Evolutionary conservation across 1,139 yeast species (phyloP), one percentile per base, ranked within the genome.

Genomic region (Williopsis jadinii): DNA sequence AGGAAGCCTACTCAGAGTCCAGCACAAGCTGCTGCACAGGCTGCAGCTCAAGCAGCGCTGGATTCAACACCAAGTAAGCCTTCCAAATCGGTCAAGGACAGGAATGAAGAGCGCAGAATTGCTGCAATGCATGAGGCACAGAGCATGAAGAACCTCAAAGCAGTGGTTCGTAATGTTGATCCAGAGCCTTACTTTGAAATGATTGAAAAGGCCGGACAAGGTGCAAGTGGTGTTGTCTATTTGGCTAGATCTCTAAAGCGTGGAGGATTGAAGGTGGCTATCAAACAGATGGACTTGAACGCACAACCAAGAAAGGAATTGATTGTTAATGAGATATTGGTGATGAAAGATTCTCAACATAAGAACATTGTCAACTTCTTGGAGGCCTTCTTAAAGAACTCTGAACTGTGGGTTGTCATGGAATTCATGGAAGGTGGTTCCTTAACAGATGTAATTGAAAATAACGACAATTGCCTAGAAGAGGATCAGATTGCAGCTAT

Each of bases 151-250:
- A 86, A 84, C 59, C 71, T 94, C 54, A 77, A 84, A 50, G 78
- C 87, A 3, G 96, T 90, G 28, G 96, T 94, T 3, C 80, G 83
- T 49, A 76, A 75, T 49, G 73, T 77, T 37, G 95, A 92, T 62
- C 98, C 99, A 12, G 72, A 85, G 8, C 84, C 88, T 30, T 73
- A 80, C 44, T 94, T 87, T 66, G 84, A 83, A 58, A 85, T 87
- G 65, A 74, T 92, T 53, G 94, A 86, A 62, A 88, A 88, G 59
- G 95, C 97, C 3, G 99, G 99, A n/a, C 98, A 94, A 66, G 99
- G 99, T 55, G 99, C 98, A 1, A 80, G 92, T 47, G 99, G 99
- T 13, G 84, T 92, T 2, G 99, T 94, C 19, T 94, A 86, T 58
- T 73, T 92, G 41, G 98, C 97, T 0, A 78, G 80, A 54, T 77